Conservation (phyloP, 2,329 filamentous ascomycete genomes). For the Sarocladium kiliense region DNA sequence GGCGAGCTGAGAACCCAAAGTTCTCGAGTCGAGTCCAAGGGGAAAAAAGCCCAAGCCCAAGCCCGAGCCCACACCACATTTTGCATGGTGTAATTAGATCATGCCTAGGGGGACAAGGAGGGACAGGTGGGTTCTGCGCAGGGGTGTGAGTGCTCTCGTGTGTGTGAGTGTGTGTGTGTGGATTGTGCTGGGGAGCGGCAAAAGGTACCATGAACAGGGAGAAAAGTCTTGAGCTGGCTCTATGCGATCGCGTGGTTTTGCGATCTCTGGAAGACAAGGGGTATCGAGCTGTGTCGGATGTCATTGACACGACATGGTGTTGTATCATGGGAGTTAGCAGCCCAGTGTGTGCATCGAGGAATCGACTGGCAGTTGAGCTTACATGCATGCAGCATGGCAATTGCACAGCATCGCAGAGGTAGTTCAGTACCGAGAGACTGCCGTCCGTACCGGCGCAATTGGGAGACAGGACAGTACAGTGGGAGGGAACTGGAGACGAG, state of each 20-base stretch:
- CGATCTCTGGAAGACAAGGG: background rate
- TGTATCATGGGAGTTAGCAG: background rate
- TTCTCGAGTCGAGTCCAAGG: background rate
- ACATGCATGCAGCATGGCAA: too few relatives aligned
- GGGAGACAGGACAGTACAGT: too few relatives aligned
- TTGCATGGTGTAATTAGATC: slow-evolving; percentile 1
- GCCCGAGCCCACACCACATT: background rate
- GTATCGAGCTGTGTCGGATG: too few relatives aligned
- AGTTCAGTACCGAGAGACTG: too few relatives aligned
- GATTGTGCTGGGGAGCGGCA: too few relatives aligned
- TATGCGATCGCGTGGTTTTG: background rate
- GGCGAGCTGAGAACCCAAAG: background rate
- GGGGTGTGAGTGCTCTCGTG: too few relatives aligned
- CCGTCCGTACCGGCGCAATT: too few relatives aligned
- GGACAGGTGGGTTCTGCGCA: background rate
- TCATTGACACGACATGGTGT: background rate
- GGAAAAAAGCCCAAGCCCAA: background rate
- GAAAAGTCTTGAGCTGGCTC: too few relatives aligned
- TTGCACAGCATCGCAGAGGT: too few relatives aligned
- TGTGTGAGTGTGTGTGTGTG: background rate
- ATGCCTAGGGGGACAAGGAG: background rate
- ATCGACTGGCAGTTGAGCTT: too few relatives aligned
- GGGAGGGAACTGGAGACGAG: background rate
- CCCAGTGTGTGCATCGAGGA: too few relatives aligned
- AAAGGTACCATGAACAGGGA: too few relatives aligned